phyloP scores from a whole-genome alignment of 305 asterid genomes.

The Ruellia speciosa region DNA sequence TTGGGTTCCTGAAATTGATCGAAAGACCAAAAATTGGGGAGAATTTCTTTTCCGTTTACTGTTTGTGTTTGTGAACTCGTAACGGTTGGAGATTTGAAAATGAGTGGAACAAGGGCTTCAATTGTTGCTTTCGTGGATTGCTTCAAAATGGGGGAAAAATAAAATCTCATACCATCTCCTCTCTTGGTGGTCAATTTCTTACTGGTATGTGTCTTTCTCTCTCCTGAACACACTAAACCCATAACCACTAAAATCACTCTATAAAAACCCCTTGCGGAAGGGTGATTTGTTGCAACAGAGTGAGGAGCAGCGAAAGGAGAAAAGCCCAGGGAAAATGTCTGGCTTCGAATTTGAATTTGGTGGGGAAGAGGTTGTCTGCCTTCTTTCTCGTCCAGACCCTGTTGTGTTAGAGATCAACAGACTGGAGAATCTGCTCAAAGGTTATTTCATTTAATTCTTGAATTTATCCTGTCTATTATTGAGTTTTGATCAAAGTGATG shows the following conservation, averaged over 20 bases:
- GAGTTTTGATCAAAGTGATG: not conserved
- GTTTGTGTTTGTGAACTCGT: slow-evolving; percentile 4
- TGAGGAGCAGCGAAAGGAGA: slow-evolving; percentile 3
- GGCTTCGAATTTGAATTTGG: slow-evolving; percentile 31
- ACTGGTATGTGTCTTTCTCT: slow-evolving; percentile 13
- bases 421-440: slow-evolving; percentile 75
- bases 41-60: not conserved
- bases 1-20: not conserved
- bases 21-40: not conserved
- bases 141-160: slow-evolving; percentile 46
- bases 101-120: slow-evolving; percentile 26
- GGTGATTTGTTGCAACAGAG: slow-evolving; percentile 16
- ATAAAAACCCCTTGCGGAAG: slow-evolving; percentile 24
- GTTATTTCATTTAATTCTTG: slow-evolving; percentile 25
- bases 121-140: slow-evolving; percentile 44
- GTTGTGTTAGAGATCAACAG: slow-evolving; percentile 65
- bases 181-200: slow-evolving; percentile 60
- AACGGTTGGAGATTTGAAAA: slow-evolving; percentile 20
- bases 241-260: slow-evolving; percentile 11
- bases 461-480: slow-evolving; percentile 1
- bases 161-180: slow-evolving; percentile 28
- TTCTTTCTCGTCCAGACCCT: slow-evolving; percentile 59
- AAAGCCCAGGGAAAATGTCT: slow-evolving; percentile 27
- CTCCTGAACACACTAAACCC: too few relatives aligned
- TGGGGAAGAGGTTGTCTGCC: slow-evolving; percentile 36